Evolutionary conservation across 208 protist species (phyloP), one percentile per base, ranked within the genome.

Genomic region (Vickermania ingenoplastis): DNA sequence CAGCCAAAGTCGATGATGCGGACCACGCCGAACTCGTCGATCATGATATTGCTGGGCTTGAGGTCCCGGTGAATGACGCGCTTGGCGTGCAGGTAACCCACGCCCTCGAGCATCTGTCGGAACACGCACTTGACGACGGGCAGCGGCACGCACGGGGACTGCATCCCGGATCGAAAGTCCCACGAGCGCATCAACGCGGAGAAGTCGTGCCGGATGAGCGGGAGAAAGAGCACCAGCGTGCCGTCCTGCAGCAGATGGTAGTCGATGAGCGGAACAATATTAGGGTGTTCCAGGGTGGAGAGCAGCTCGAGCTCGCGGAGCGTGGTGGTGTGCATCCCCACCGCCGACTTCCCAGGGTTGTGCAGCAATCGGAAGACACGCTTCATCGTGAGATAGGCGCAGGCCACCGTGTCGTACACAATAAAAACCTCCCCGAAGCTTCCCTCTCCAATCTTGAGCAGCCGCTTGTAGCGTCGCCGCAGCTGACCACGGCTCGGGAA

Each of bases 1-100:
- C 84, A 94, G 0, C 91, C 91, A 81, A 96, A 94, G 62, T 96
- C 91, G 67, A 89, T 86, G 24, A 96, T 74, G 61, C 84, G 83
- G 55, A 92, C 68, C n/a, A 86, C 49, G 7, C 85, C 84, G 21
- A 76, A 60, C 53, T 74, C 60, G 61, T 83, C 79, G 14, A 96
- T 64, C 82, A 96, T 89, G 31, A 96, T 58, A 67, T 96, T 96
- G 69, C 77, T 90, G 4, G 86, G 77, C 72, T 96, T 96, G 14
- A 96, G 59, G 45, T 96, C 91, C 7, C 87, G 71, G 59, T 96
- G 91, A 48, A 94, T 70, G 13, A 96, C 65, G 57, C 76, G 71
- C 57, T 85, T 70, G 13, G 54, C 53, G 68, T 96, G 91, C 41
- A 96, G 65, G 67, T 95, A 92, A 4, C 77, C 68, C 31, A 96